These are phyloP conservation scores for Decorospora gaudefroyi DNA, from an alignment of 2,329 filamentous ascomycete genomes.

Conservation along the genomic window DNA sequence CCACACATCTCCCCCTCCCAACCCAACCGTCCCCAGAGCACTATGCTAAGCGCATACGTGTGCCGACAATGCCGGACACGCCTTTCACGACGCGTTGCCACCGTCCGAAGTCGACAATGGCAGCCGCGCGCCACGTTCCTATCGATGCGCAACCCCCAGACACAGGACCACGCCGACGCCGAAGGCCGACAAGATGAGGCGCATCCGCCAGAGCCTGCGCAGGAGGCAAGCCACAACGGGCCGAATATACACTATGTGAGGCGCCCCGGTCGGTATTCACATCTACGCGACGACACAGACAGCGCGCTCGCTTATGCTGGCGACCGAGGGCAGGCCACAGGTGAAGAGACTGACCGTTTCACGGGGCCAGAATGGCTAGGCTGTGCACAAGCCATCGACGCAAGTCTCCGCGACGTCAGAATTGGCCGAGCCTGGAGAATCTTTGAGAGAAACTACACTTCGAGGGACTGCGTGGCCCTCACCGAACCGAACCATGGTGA, in stretches of 20 bases:
- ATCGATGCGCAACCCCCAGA: constrained; percentile 28
- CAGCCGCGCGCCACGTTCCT: constrained; percentile 41
- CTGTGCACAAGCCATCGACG: too few relatives aligned
- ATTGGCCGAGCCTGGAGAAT: constrained; percentile 34
- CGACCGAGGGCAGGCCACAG: neutral
- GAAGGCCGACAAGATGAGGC: constrained; percentile 12
- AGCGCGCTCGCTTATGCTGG: neutral
- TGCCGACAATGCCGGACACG: constrained; percentile 41
- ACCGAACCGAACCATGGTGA: constrained; percentile 27
- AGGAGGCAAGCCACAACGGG: constrained; percentile 1
- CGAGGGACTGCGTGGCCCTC: constrained; percentile 38
- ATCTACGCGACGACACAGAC: neutral
- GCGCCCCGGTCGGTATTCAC: too few relatives aligned
- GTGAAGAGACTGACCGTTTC: neutral
- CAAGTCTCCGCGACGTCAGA: neutral
- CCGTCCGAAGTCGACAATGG: constrained; percentile 31
- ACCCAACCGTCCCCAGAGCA: constrained; percentile 8
- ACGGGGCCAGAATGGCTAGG: neutral
- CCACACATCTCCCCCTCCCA: constrained; percentile 1
- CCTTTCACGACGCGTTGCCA: constrained; percentile 21
- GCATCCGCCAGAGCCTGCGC: constrained; percentile 2
- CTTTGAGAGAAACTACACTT: constrained; percentile 36
- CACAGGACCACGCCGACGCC: constrained; percentile 10
- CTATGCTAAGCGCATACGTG: constrained; percentile 42
- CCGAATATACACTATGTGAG: neutral